Conservation (phyloP, 371 early-diverging fungal species). For the Quaeritorhiza haematococci region DNA sequence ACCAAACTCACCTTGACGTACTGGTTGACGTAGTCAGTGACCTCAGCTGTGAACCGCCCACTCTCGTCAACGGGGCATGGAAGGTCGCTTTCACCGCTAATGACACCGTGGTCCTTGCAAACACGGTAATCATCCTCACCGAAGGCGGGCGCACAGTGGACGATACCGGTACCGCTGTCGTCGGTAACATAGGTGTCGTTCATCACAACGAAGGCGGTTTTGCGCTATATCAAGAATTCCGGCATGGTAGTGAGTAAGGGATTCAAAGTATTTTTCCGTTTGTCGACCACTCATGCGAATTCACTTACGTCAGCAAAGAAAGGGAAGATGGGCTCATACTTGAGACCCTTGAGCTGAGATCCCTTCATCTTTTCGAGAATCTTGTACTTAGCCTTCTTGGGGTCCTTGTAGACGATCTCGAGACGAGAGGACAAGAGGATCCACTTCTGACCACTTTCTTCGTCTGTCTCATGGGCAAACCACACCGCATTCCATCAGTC, state of each 20-base stretch:
- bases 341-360: conserved; percentile 76
- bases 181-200: conserved; percentile 93
- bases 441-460: conserved; percentile 71
- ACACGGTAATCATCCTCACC: conserved; percentile 99
- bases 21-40: conserved; percentile 80
- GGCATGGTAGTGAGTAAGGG: neutral
- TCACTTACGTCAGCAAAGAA: conserved; percentile 52
- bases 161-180: conserved; percentile 98
- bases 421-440: conserved; percentile 85
- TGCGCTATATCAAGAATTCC: conserved; percentile 47
- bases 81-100: conserved; percentile 78
- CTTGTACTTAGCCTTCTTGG: conserved; percentile 90
- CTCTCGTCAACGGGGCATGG: conserved; percentile 96
- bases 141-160: conserved; percentile 99
- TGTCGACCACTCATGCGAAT: neutral
- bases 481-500: neutral
- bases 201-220: conserved; percentile 80
- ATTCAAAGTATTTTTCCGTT: neutral
- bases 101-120: conserved; percentile 78
- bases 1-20: conserved; percentile 72
- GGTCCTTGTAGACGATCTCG: conserved; percentile 85
- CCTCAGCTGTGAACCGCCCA: conserved; percentile 82
- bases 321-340: conserved; percentile 90
- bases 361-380: conserved; percentile 81
- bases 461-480: conserved; percentile 24